Conservation (phyloP, 306 rosid genomes). For the Quercus ilex region DNA sequence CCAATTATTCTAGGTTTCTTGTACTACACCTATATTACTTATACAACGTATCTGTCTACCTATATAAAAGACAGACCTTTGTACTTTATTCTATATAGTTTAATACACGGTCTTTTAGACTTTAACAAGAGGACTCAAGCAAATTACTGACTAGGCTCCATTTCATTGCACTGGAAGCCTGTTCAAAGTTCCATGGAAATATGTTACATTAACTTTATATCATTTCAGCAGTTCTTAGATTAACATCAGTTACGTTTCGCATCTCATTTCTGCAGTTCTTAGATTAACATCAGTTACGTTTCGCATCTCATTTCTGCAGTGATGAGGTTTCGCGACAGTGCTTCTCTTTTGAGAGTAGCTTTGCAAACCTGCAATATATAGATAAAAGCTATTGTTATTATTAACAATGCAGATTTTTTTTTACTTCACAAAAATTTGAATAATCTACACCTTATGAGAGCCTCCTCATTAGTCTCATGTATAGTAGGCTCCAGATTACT, state of each 20-base stretch:
- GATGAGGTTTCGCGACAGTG: too few relatives aligned
- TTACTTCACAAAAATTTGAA: too few relatives aligned
- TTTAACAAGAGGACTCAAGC: not conserved
- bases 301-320: too few relatives aligned
- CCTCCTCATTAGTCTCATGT: slow-evolving; percentile 22
- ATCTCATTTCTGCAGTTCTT: not conserved
- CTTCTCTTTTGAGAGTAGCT: not conserved
- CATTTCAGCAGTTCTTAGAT: not conserved
- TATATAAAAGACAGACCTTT: too few relatives aligned
- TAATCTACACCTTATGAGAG: slow-evolving; percentile 16
- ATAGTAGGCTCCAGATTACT: slow-evolving; percentile 2
- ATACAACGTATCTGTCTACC: too few relatives aligned
- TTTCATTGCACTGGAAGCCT: not conserved
- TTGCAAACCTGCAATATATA: not conserved
- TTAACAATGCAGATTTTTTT: not conserved
- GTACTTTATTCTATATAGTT: too few relatives aligned
- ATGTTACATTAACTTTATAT: not conserved
- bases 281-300: not conserved
- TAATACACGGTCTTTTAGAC: too few relatives aligned
- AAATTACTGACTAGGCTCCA: not conserved
- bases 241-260: not conserved
- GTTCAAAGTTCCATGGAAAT: not conserved
- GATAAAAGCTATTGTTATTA: not conserved
- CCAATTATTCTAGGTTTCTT: too few relatives aligned
- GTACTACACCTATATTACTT: too few relatives aligned